Conservation (phyloP, 257 asterid genomes). For the Solanum lignicaule region DNA sequence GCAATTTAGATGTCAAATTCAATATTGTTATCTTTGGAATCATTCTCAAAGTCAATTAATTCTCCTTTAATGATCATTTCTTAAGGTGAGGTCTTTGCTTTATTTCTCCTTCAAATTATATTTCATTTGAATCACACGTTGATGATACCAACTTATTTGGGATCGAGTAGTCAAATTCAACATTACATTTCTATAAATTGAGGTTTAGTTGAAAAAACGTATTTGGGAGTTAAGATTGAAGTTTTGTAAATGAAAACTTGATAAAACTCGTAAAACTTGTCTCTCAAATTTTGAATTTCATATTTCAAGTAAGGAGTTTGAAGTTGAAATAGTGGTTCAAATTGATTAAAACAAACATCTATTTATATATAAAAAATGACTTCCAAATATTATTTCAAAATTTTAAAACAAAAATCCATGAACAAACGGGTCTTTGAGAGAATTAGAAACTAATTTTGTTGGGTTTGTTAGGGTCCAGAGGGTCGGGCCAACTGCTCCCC, state of each 20-base stretch:
- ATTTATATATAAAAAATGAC: not conserved
- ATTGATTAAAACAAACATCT: not conserved
- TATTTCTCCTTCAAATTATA: not conserved
- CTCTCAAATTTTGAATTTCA: not conserved
- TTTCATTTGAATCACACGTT: not conserved
- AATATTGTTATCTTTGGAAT: not conserved
- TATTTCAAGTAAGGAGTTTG: not conserved
- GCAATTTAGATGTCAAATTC: not conserved
- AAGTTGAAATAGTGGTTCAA: not conserved
- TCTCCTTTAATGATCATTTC: not conserved
- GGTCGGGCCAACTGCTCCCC: conserved; percentile 3
- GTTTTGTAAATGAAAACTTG: not conserved
- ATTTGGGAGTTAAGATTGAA: not conserved
- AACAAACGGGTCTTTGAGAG: not conserved
- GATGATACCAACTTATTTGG: not conserved
- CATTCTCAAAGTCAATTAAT: not conserved
- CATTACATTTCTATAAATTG: not conserved
- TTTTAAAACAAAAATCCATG: not conserved
- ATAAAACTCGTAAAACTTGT: not conserved
- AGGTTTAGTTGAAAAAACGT: not conserved
- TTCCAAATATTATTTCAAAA: not conserved
- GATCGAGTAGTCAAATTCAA: not conserved
- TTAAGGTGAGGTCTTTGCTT: not conserved
- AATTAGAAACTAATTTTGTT: not conserved
- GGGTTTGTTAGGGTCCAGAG: conserved; percentile 10